phyloP scores from a whole-genome alignment of 169 alveolate species.

The Eimeria necatrix region DNA sequence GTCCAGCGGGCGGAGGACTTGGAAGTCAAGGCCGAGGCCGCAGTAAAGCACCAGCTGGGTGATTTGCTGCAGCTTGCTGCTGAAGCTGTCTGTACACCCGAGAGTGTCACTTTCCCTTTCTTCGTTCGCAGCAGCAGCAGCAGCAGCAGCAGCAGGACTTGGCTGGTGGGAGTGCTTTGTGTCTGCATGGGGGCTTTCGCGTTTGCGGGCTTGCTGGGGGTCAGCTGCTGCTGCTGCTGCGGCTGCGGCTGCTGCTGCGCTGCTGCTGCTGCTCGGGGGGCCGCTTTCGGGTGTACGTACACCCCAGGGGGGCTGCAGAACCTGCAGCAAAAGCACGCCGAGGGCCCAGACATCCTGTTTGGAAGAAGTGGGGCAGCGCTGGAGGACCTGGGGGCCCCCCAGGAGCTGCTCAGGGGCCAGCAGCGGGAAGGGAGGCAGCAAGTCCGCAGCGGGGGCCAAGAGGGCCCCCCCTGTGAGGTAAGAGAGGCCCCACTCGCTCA shows the following conservation, averaged over 20 bases:
- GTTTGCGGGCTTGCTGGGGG: background rate
- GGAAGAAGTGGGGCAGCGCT: background rate
- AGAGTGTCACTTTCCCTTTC: background rate
- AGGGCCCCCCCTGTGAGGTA: constrained; percentile 39
- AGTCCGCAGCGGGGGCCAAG: constrained; percentile 51
- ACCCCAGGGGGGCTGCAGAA: constrained; percentile 54
- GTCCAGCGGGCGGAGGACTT: constrained; percentile 7
- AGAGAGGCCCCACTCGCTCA: constrained; percentile 74
- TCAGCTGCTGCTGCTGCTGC: constrained; percentile 29
- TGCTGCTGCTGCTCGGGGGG: background rate
- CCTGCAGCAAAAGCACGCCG: constrained; percentile 21
- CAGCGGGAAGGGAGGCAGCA: constrained; percentile 32
- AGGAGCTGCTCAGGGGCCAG: constrained; percentile 70
- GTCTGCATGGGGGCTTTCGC: background rate
- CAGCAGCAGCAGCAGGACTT: background rate
- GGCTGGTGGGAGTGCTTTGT: background rate
- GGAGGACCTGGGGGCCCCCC: constrained; percentile 14
- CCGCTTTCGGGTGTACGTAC: background rate
- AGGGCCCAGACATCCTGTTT: constrained; percentile 53
- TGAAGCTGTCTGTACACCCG: too few species aligned
- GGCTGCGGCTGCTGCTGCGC: background rate
- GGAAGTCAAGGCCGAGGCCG: constrained; percentile 14
- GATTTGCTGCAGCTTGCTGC: background rate
- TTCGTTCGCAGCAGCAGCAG: background rate
- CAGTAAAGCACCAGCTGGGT: constrained; percentile 33